Base-by-base conservation (phyloP, 2,329 filamentous ascomycete genomes). In the Ascochyta koolunga region DNA sequence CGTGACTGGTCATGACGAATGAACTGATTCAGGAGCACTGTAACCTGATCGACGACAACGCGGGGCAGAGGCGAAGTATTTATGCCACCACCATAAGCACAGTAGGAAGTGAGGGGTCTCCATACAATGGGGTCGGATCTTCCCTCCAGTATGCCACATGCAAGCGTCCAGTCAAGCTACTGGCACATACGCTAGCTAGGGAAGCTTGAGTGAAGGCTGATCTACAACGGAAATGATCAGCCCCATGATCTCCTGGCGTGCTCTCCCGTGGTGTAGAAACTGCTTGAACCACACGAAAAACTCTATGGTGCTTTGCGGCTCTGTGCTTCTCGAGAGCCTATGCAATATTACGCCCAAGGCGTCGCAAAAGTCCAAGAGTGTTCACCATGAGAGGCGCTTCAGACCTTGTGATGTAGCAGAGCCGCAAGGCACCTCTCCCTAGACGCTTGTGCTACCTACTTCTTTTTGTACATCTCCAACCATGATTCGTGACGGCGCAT, bases 1-100 rank as follows among this genome's bases (percentile, higher is more conserved):
- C 37, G 41, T 39, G 22, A 45, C 36, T 59, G 36, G 60, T 29
- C 60, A 62, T 62, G 40, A 36, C 42, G 18, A 15, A 24, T 5
- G 40, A 19, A 32, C 10, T 10, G 31, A 11, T 16, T 31, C 35
- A 29, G 25, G 22, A 41, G 32, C 18, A 29, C 40, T 40, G 29
- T 35, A 29, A 22, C 19, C 31, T 40, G n/a, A 19, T 36, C 21
- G 19, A 18, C 33, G 11, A n/a, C 19, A 35, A 41, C 40, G 15
- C n/a, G 22, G 21, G 27, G 40, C 16, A 22, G 22, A 36, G 27
- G 10, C 22, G 16, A 11, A 36, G 16, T 49, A 49, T 38, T 45
- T 50, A 49, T 31, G 40, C 21, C 5, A 43, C 21, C 5, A 43
- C 38, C 35, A n/a, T 38, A n/a, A 32, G 24, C 10, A 35, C 22